These are phyloP conservation scores for Acidiella bohemica DNA, from an alignment of 495 filamentous ascomycete genomes.

Conservation along the genomic window DNA sequence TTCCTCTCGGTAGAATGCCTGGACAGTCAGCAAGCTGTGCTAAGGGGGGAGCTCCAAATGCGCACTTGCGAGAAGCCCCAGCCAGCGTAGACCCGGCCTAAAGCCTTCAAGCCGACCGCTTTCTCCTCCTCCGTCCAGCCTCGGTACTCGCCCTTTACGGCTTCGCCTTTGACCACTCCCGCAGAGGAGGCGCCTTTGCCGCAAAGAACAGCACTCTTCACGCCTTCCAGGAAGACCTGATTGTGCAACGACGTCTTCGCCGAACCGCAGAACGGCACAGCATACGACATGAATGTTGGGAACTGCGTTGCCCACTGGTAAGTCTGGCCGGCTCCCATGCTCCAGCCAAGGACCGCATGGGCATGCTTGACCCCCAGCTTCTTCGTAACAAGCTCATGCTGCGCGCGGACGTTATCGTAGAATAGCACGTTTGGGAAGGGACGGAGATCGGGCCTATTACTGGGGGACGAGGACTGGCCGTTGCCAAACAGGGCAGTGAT, in stretches of 20 bases:
- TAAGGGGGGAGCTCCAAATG: no score
- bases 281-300: slow-evolving; percentile 49
- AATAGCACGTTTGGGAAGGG: slow-evolving; percentile 50
- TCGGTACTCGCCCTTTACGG: slow-evolving; percentile 29
- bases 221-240: slow-evolving; percentile 55
- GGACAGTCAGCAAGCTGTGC: slow-evolving; percentile 22
- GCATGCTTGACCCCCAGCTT: slow-evolving; percentile 48
- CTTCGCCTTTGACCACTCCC: slow-evolving; percentile 33
- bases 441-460: slow-evolving; percentile 40
- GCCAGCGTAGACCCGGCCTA: slow-evolving; percentile 54
- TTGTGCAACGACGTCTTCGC: slow-evolving; percentile 59
- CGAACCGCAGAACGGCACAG: slow-evolving; percentile 53
- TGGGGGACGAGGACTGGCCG: slow-evolving; percentile 57
- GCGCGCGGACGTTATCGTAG: slow-evolving; percentile 58
- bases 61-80: slow-evolving; percentile 73
- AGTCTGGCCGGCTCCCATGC: slow-evolving; percentile 55
- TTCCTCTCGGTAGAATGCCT: slow-evolving; percentile 57
- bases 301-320: slow-evolving; percentile 62
- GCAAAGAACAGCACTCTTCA: slow-evolving; percentile 52
- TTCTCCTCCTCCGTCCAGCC: slow-evolving; percentile 44
- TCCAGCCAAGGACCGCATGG: slow-evolving; percentile 53
- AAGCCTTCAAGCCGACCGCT: slow-evolving; percentile 50
- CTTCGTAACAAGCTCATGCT: slow-evolving; percentile 51
- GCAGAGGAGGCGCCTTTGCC: slow-evolving; percentile 43
- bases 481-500: slow-evolving; percentile 60